Base-by-base conservation (phyloP, 305 asterid genomes). In the Striga hermonthica region DNA sequence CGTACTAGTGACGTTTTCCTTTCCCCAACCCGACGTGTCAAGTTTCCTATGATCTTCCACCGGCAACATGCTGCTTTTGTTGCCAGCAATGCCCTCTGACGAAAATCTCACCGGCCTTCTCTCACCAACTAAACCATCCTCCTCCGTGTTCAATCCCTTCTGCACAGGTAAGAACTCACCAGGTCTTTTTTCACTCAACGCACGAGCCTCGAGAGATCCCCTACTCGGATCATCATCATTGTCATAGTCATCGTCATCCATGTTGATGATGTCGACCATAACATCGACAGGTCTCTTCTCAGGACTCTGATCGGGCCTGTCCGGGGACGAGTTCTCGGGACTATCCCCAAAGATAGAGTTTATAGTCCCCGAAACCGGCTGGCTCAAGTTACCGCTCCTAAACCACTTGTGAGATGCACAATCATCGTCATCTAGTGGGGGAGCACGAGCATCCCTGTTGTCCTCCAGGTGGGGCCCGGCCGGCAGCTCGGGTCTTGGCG, bases 381-480 rank as follows among this genome's bases (percentile, higher is more conserved):
- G 82, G 39, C 71, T 70, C 34, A 72, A 74, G 76, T 73, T 84
- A 59, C 68, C 79, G 73, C 81, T 72, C 78, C 80, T 90, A 31
- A 74, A 79, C 80, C 68, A 84, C 80, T 88, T 75, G 75, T 72
- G 77, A 79, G 49, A 76, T 37, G 76, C 68, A 64, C 70, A 65
- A 65, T 54, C 53, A 68, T 73, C 77, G 55, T 70, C 85, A 54
- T 78, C 76, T 43, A 74, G 79, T 36, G 82, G 86, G n/a, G n/a
- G n/a, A n/a, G n/a, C n/a, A n/a, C n/a, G n/a, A 48, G 79, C 76
- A 73, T 81, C 88, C 66, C 78, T 86, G 79, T 86, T 93, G 49
- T 70, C 74, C 73, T 80, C 86, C 28, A 76, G 74, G 54, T 76
- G 41, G 89, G 89, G 71, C 82, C 74, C 69, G 41, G 90, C 75